A percentile compares a stretch with the other conserved stretches of the same genome.
Evolutionary conservation across 371 early-diverging fungal genomes (phyloP).

Genomic region (Mortierella sp.): DNA sequence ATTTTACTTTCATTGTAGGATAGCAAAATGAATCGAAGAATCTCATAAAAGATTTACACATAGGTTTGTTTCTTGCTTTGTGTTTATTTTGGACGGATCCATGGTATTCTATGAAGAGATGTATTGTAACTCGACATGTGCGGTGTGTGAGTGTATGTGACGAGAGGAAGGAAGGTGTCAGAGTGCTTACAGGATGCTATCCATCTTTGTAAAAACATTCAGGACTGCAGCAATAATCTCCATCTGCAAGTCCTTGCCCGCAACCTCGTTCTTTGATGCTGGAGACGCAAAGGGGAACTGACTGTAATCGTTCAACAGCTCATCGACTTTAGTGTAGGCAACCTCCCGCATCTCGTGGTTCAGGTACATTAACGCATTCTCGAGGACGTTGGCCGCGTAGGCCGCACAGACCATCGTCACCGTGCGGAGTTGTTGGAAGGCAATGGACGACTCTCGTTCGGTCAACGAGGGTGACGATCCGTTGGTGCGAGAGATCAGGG

Average conservation of each 20-base stretch:
- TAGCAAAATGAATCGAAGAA: neutral
- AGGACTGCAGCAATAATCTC: conserved; percentile 85
- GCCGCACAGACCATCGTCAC: conserved; percentile 94
- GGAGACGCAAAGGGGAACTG: conserved; percentile 78
- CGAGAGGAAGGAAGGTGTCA: neutral
- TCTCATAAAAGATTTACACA: neutral
- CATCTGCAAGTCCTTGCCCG: conserved; percentile 69
- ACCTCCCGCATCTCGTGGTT: conserved; percentile 89
- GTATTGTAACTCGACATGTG: neutral
- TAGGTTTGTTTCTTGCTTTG: neutral
- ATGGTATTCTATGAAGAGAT: neutral
- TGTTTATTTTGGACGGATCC: neutral
- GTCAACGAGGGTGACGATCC: conserved; percentile 58
- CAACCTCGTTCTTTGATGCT: conserved; percentile 66
- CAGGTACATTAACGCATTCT: conserved; percentile 90
- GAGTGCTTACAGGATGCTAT: conserved; percentile 74
- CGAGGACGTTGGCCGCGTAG: conserved; percentile 95
- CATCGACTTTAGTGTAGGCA: conserved; percentile 91
- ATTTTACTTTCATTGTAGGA: neutral
- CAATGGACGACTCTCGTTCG: conserved; percentile 57
- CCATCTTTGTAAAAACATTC: conserved; percentile 91
- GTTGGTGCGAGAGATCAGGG: conserved; percentile 69
- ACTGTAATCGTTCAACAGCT: conserved; percentile 88
- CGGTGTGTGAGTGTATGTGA: neutral
- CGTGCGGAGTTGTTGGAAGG: conserved; percentile 71